Conservation (phyloP, 2,329 filamentous ascomycete genomes). For the Seiridium unicorne region DNA sequence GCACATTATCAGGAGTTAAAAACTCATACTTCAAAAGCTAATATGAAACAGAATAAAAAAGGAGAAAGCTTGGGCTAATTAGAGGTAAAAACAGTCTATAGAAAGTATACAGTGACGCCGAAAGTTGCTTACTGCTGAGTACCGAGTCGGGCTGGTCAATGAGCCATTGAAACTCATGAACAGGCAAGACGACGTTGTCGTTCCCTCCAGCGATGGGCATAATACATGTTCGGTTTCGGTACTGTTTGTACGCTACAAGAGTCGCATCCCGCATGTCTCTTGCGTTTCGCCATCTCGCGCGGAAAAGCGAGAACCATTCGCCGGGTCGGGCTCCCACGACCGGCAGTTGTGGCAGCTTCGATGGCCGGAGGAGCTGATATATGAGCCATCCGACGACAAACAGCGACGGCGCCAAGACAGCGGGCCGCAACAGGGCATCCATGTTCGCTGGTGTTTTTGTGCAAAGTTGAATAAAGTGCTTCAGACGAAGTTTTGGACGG, state of each 20-base stretch:
- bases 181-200: slow-evolving; percentile 25
- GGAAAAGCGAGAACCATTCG: slow-evolving; percentile 29
- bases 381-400: slow-evolving; percentile 20
- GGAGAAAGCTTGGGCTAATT: no score
- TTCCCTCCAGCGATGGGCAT: slow-evolving; percentile 20
- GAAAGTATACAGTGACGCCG: no score
- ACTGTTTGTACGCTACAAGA: slow-evolving; percentile 20
- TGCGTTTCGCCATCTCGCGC: slow-evolving; percentile 29
- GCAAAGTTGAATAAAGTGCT: no score
- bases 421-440: slow-evolving; percentile 18
- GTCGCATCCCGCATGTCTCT: slow-evolving; percentile 25
- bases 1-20: no score
- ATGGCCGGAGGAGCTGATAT: slow-evolving; percentile 22
- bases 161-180: slow-evolving; percentile 26
- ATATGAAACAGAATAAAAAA: no score
- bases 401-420: slow-evolving; percentile 20
- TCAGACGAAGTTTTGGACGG: no score
- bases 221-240: slow-evolving; percentile 21
- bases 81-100: no score
- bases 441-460: neutral
- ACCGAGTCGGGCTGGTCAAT: slow-evolving; percentile 26
- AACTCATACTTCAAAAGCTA: no score
- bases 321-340: slow-evolving; percentile 28
- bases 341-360: slow-evolving; percentile 24
- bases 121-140: slow-evolving; percentile 12